Percentiles rank a stretch among this genome's conserved stretches.
Evolutionary conservation across 176 grass and related monocot species (phyloP).

Genomic region (Leersia perrieri): DNA sequence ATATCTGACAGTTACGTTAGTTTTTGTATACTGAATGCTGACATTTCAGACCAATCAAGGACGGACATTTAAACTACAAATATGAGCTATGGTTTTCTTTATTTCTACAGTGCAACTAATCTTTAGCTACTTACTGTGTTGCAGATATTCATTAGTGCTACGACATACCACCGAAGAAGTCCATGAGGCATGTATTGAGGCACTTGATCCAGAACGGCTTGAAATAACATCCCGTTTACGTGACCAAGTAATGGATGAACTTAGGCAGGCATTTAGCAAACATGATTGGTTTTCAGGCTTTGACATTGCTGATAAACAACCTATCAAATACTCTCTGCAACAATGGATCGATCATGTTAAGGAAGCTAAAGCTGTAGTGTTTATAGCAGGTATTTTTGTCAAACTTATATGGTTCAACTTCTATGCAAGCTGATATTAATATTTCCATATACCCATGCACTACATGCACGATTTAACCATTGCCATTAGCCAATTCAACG

Average conservation of each 20-base stretch:
- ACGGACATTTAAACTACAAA: neutral
- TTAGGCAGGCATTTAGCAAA: slow-evolving; percentile 54
- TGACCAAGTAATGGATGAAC: slow-evolving; percentile 67
- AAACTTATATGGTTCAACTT: neutral
- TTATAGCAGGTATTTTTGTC: slow-evolving; percentile 75
- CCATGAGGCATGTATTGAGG: slow-evolving; percentile 73
- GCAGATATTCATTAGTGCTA: slow-evolving; percentile 87
- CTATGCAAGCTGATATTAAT: neutral
- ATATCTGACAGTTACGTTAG: neutral
- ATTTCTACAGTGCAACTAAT: slow-evolving; percentile 9
- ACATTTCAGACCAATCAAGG: neutral
- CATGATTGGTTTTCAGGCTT: slow-evolving; percentile 84
- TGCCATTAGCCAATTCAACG: neutral
- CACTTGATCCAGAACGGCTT: slow-evolving; percentile 69
- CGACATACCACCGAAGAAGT: slow-evolving; percentile 94
- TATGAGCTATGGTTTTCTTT: neutral
- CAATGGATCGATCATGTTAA: slow-evolving; percentile 77
- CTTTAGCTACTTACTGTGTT: slow-evolving; percentile 19
- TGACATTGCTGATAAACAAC: slow-evolving; percentile 71
- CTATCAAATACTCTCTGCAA: slow-evolving; percentile 65
- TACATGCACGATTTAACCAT: neutral
- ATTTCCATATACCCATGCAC: neutral
- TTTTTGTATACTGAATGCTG: neutral
- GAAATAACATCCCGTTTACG: slow-evolving; percentile 63
- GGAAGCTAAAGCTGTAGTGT: slow-evolving; percentile 66